phyloP scores from a whole-genome alignment of 768 basidiomycete species.

The Amanita exitialis region DNA sequence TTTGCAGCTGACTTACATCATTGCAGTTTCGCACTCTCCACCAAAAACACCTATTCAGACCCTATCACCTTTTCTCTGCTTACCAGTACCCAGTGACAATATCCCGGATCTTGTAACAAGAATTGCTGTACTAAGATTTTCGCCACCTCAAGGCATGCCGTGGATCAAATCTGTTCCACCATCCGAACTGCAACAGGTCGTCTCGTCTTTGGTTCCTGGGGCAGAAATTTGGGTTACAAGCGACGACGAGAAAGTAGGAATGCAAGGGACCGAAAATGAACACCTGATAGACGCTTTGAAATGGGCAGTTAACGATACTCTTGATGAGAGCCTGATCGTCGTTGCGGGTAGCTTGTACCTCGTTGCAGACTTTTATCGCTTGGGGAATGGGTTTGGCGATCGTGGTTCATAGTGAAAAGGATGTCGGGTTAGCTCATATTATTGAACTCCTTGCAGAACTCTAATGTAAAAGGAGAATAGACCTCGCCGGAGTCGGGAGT shows the following conservation, averaged over 20 bases:
- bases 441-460: too few relatives aligned
- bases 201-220: conserved; percentile 31
- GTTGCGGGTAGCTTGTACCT: conserved; percentile 92
- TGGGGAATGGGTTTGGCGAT: conserved; percentile 12
- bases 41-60: conserved; percentile 73
- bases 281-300: conserved; percentile 23
- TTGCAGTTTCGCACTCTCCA: conserved; percentile 80
- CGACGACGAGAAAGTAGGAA: conserved; percentile 14
- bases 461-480: too few relatives aligned
- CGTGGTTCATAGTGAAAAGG: too few relatives aligned
- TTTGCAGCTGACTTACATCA: conserved; percentile 54
- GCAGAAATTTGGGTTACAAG: conserved; percentile 35
- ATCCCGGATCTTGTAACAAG: conserved; percentile 24
- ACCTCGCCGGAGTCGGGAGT: too few relatives aligned
- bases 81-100: conserved; percentile 13
- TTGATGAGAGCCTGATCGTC: conserved; percentile 32
- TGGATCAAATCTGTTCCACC: conserved; percentile 71
- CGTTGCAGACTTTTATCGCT: conserved; percentile 84
- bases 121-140: conserved; percentile 54
- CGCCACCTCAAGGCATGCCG: conserved; percentile 84
- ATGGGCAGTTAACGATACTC: conserved; percentile 31
- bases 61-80: conserved; percentile 52
- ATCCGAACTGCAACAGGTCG: conserved; percentile 35
- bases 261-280: conserved; percentile 2
- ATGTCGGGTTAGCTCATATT: too few relatives aligned